Evolutionary conservation across 108 stramenopile species (phyloP).

Genomic region (Cylindrotheca fusiformis): DNA sequence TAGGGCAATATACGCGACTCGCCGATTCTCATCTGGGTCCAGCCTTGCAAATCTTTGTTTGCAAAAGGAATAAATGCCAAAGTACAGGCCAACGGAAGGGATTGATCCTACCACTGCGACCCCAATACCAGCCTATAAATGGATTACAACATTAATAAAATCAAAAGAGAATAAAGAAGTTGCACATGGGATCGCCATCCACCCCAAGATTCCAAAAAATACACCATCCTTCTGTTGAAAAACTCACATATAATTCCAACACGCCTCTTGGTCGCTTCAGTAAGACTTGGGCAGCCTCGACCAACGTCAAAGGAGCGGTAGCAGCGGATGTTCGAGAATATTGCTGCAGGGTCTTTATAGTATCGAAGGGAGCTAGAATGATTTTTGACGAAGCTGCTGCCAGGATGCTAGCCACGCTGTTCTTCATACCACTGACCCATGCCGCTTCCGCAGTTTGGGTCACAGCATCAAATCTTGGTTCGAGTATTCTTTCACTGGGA

Average conservation of each 20-base stretch:
- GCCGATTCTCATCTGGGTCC: constrained; percentile 24
- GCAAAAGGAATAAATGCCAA: constrained; percentile 86
- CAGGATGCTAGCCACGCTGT: constrained; percentile 80
- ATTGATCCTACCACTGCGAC: constrained; percentile 81
- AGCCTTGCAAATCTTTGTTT: constrained; percentile 52
- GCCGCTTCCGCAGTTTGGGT: constrained; percentile 26
- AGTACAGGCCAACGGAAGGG: constrained; percentile 87
- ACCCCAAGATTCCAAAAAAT: neutral
- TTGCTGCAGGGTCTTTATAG: constrained; percentile 94
- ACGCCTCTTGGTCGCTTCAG: constrained; percentile 69
- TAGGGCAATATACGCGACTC: constrained; percentile 50
- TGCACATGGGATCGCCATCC: constrained; percentile 1
- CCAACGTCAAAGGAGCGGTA: constrained; percentile 37
- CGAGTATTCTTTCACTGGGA: neutral
- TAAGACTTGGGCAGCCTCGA: constrained; percentile 60
- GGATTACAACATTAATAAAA: neutral
- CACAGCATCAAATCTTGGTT: neutral
- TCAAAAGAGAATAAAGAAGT: neutral
- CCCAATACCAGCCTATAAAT: constrained; percentile 60
- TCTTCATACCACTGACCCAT: constrained; percentile 79
- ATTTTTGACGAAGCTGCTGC: constrained; percentile 88
- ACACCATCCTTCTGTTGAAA: neutral
- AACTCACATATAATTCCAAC: constrained; percentile 71
- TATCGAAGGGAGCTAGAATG: constrained; percentile 89
- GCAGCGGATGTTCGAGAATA: constrained; percentile 19